These are phyloP conservation scores for Chiua virens DNA, from an alignment of 768 basidiomycete species.

Conservation along the genomic window DNA sequence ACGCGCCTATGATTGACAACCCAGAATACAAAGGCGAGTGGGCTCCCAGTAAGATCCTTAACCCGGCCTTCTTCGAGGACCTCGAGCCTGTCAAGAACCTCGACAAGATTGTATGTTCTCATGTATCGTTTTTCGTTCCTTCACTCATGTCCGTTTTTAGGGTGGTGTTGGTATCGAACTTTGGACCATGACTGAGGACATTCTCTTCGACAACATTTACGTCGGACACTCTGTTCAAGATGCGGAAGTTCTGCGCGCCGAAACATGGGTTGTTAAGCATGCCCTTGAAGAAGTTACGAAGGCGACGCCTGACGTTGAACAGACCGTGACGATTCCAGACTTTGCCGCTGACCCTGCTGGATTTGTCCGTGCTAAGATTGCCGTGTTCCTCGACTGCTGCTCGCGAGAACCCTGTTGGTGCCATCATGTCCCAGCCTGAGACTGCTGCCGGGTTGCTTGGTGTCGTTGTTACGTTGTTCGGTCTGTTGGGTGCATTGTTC, in stretches of 20 bases:
- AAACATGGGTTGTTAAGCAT: constrained; percentile 93
- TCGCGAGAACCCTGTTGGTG: constrained; percentile 71
- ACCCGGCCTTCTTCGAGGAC: constrained; percentile 93
- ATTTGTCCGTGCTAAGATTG: constrained; percentile 76
- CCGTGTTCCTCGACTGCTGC: constrained; percentile 79
- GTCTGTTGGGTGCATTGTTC: constrained; percentile 79
- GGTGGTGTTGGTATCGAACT: constrained; percentile 97
- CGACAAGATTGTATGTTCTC: constrained; percentile 70
- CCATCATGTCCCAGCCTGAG: constrained; percentile 88
- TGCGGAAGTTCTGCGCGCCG: constrained; percentile 77
- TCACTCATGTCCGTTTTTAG: constrained; percentile 34
- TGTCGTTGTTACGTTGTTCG: constrained; percentile 76
- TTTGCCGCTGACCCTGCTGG: constrained; percentile 76
- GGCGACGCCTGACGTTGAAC: constrained; percentile 49
- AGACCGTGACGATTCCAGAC: constrained; percentile 39
- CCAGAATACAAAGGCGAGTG: constrained; percentile 96
- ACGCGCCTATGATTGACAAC: constrained; percentile 92
- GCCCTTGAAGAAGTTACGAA: constrained; percentile 62
- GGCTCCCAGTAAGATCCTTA: constrained; percentile 87
- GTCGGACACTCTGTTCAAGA: constrained; percentile 87
- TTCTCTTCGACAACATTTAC: constrained; percentile 93
- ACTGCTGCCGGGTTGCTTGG: constrained; percentile 77
- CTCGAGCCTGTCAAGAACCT: constrained; percentile 76
- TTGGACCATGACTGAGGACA: constrained; percentile 99
- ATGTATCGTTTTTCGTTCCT: neutral